Evolutionary conservation across 176 grass and related monocot genomes (phyloP).

Genomic region (Phyllostachys edulis): DNA sequence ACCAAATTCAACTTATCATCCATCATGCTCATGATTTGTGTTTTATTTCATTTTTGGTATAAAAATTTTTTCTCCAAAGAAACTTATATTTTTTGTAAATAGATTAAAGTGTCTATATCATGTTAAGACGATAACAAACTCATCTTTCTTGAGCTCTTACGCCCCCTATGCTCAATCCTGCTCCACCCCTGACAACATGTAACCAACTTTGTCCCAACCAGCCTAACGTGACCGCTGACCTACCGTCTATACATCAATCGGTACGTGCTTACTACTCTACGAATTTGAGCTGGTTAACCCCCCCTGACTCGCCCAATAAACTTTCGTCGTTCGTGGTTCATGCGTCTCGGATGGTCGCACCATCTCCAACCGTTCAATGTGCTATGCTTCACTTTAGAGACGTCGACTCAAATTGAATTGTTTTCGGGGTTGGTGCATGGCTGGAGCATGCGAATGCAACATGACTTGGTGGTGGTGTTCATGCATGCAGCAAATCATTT

Average conservation of each 20-base stretch:
- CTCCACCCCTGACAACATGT: background rate
- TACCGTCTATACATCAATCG: background rate
- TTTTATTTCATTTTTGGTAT: too few species aligned
- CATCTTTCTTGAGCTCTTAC: too few species aligned
- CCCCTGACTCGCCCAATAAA: background rate
- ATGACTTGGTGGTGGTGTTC: background rate
- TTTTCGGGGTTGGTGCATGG: background rate
- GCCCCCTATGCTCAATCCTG: too few species aligned
- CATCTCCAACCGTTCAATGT: background rate
- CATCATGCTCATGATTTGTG: too few species aligned
- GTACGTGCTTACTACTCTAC: background rate
- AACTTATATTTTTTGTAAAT: too few species aligned
- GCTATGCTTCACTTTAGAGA: background rate
- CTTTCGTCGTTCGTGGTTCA: background rate
- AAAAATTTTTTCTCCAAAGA: too few species aligned
- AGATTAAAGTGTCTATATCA: too few species aligned
- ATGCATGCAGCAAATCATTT: too few species aligned
- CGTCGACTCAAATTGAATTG: background rate
- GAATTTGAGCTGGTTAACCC: background rate
- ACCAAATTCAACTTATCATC: too few species aligned
- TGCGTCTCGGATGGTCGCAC: background rate
- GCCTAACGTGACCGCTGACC: background rate
- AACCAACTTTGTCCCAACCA: background rate
- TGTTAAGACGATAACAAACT: too few species aligned
- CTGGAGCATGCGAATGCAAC: background rate